These are phyloP conservation scores for Phialocephala subalpina DNA, from an alignment of 2,329 filamentous ascomycete genomes.

Conservation along the genomic window DNA sequence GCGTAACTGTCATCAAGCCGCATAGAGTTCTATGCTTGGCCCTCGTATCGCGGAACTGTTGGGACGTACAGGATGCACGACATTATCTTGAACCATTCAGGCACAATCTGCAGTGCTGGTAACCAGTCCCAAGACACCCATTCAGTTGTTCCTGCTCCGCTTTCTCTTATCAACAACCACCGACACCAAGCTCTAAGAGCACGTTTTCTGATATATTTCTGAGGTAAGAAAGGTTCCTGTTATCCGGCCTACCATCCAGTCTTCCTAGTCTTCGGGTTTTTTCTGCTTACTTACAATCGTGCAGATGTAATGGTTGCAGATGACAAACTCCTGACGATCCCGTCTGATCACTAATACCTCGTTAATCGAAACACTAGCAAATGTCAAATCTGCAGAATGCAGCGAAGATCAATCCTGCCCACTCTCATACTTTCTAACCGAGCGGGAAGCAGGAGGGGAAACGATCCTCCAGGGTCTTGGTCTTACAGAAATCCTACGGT, in stretches of 20 bases:
- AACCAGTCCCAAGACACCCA: slow-evolving; percentile 1
- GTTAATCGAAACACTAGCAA: neutral
- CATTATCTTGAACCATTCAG: neutral
- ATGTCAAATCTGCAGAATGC: neutral
- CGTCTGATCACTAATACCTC: neutral
- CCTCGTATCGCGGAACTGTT: neutral
- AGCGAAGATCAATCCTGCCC: neutral
- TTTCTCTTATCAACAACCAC: neutral
- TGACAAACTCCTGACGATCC: slow-evolving; percentile 7
- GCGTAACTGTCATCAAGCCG: neutral
- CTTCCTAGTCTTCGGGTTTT: neutral
- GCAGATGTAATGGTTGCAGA: neutral
- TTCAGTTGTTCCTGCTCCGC: neutral
- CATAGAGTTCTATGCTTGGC: too few relatives aligned
- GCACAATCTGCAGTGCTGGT: neutral
- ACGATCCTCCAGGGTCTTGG: neutral
- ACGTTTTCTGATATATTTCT: neutral
- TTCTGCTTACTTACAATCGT: neutral
- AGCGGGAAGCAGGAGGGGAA: neutral
- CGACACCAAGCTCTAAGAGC: neutral
- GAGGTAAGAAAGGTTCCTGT: neutral
- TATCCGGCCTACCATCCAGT: slow-evolving; percentile 1
- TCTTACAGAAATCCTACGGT: too few relatives aligned
- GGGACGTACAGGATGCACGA: neutral
- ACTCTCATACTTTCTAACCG: too few relatives aligned